Base-by-base conservation (phyloP, 768 basidiomycete genomes). In the Boletus rubescentipes region DNA sequence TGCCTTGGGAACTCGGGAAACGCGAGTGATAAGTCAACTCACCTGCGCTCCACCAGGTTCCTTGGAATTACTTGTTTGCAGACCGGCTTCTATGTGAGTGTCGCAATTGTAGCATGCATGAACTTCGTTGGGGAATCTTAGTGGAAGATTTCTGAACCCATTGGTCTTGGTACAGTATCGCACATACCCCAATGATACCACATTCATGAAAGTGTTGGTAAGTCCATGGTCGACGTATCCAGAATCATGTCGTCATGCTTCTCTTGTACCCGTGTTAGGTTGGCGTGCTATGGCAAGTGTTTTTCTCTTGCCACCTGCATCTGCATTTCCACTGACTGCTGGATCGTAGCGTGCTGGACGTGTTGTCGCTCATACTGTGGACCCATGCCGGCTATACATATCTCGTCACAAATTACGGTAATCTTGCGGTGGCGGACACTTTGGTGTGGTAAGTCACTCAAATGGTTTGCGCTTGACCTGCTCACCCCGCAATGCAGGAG, bases 11-110 rank as follows among this genome's bases (percentile, higher is more conserved):
- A 15, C 3, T 23, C 20, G 11, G 10, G 21, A 5, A 3, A 2
- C 10, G 20, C 6, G 18, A 15, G 4, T 1, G n/a, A 46, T 36
- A 15, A 18, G 5, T 10, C 23, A 21, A 31, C 42, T 37, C 9
- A 51, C 50, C 26, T 2, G 3, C 16, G 7, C 8, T 18, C 7
- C 34, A 9, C 42, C 29, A 51, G 50, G 7, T 51, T 51, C 26
- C 35, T 51, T 31, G 50, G 50, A 16, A 44, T 51, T 7, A 51
- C 42, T 26, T 51, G 36, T n/a, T 44, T 51, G 15, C 50, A 51
- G 29, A 44, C 50, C 16, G 29, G 7, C 2, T 51, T 29, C 15
- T 51, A 51, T 31, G 50, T 51, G 8, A 20, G 50, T 51, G 4
- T 5, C 23, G 16, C 31, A 5, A 14, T 14, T 26, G 18, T 26